Base-by-base conservation (phyloP, 495 filamentous ascomycete species). In the Trichoderma virens region DNA sequence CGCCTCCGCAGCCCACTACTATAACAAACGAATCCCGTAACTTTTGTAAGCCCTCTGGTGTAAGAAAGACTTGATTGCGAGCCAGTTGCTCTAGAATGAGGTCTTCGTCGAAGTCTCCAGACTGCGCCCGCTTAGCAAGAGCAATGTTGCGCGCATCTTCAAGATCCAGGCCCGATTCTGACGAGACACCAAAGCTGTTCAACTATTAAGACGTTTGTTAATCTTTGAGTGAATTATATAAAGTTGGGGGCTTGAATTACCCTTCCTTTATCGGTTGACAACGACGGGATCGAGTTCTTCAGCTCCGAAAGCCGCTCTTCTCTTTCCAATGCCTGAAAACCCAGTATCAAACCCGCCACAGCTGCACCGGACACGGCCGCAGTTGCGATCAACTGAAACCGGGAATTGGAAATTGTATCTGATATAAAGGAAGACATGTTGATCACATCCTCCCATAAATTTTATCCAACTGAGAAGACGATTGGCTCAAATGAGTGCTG, bases 11-110 rank as follows among this genome's bases (percentile, higher is more conserved):
- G 13, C 94, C 94, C 43, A 99, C 90, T 5, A 99, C 82, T 45
- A 96, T 84, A 34, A 98, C 81, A 73, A 94, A 95, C 18, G 94
- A 82, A 30, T 82, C 80, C 45, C 92, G 90, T 38, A 99, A 84
- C 67, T 87, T 87, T 1, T 79, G 76, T 25, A 98, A 87, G 31
- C 93, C 94, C 31, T 85, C 85, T 62, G 91, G 86, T 16, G 82
- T 90, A 9, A 99, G 87, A 75, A 99, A 99, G 9, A 93, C 91
- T 54, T 90, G 85, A 76, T 97, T 99, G 38, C 94, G 90, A 9
- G 93, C 91, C 2, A 99, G 87, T 73, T 99, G 94, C 79, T 99
- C 94, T 65, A 94, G 84, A 67, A 98, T 95, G 43, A 99, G 80
- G 64, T 93, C 92, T 73, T 97, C 90, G 78, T 97, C 91, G 71